Conservation (phyloP, 192 early-diverging fungal species). For the Piromyces finnis region DNA sequence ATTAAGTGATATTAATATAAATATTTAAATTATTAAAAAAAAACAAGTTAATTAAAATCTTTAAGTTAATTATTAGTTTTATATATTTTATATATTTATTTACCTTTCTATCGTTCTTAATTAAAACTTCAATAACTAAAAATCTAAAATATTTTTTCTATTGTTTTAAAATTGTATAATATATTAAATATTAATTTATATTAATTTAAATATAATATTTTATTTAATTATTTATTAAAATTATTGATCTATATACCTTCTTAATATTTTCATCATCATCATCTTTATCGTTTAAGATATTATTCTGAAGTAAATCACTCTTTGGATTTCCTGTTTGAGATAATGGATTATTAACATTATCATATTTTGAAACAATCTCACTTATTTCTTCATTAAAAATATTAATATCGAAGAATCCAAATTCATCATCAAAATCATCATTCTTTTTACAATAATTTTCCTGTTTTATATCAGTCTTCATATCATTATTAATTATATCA, state of each 20-base stretch:
- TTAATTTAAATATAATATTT: no score
- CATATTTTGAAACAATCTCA: neutral
- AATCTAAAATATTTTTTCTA: constrained; percentile 10
- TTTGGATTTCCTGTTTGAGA: neutral
- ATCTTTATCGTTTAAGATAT: no score
- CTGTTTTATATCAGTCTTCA: no score
- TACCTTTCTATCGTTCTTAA: neutral
- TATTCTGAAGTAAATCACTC: neutral
- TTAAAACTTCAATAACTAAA: constrained; percentile 13
- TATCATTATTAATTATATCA: neutral
- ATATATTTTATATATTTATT: neutral
- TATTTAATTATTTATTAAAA: no score
- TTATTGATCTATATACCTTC: no score
- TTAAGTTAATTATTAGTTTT: no score
- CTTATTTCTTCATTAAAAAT: neutral
- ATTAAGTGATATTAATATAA: neutral
- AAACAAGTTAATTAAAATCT: no score
- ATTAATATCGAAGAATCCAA: neutral
- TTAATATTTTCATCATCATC: no score
- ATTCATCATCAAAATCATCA: neutral
- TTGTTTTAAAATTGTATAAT: neutral
- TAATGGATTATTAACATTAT: neutral
- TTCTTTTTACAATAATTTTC: no score
- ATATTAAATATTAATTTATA: neutral
- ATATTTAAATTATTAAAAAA: constrained; percentile 4